These are phyloP conservation scores for Ogataea nitratoaversa DNA, from an alignment of 805 yeast genomes.

Conservation along the genomic window DNA sequence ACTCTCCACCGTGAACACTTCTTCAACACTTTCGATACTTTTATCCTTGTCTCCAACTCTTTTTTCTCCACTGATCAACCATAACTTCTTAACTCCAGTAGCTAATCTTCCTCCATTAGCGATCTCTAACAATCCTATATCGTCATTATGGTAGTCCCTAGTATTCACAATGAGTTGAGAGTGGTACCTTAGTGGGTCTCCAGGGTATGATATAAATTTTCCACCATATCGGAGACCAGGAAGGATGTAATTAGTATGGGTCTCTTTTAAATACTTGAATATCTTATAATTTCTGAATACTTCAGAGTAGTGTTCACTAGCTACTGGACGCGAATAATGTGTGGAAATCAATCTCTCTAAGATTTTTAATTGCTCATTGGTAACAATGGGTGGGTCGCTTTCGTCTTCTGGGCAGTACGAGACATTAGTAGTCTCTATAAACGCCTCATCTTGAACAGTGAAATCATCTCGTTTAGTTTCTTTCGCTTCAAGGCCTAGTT, in stretches of 20 bases:
- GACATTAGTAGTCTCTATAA: background rate
- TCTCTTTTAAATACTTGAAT: constrained; percentile 18
- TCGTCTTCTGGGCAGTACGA: background rate
- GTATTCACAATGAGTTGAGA: constrained; percentile 74
- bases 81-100: constrained; percentile 84
- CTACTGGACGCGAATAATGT: too few species aligned
- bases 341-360: background rate
- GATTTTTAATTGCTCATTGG: background rate
- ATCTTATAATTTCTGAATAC: constrained; percentile 15
- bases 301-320: constrained; percentile 2
- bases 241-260: constrained; percentile 43
- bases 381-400: too few species aligned
- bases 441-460: background rate
- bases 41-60: constrained; percentile 5
- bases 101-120: constrained; percentile 89
- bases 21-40: background rate
- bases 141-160: constrained; percentile 41
- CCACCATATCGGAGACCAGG: constrained; percentile 95
- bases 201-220: constrained; percentile 84
- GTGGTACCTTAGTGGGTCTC: constrained; percentile 88
- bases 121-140: constrained; percentile 52
- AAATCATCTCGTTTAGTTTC: background rate
- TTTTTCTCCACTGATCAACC: constrained; percentile 50
- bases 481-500: background rate
- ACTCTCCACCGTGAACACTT: constrained; percentile 13